These are phyloP conservation scores for Teunomyces lycoperdinae DNA, from an alignment of 805 yeast genomes.

Conservation along the genomic window DNA sequence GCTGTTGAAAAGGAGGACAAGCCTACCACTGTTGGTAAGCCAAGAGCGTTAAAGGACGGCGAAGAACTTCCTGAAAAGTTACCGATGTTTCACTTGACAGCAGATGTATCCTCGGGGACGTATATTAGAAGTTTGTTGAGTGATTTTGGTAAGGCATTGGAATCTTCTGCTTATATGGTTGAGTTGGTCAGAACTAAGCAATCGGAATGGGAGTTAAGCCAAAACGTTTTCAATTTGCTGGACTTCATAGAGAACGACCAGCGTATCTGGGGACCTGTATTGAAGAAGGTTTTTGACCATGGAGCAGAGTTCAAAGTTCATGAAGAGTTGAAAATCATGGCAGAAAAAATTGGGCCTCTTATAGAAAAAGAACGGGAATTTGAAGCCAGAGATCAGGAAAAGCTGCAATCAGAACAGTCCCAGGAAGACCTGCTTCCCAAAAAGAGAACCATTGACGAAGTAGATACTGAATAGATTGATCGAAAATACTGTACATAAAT, in stretches of 20 bases:
- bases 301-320: constrained; percentile 27
- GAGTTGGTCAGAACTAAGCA: constrained; percentile 71
- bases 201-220: constrained; percentile 78
- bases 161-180: constrained; percentile 86
- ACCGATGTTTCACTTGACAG: constrained; percentile 68
- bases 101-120: constrained; percentile 91
- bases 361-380: constrained; percentile 8
- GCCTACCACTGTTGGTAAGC: constrained; percentile 36
- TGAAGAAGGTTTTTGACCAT: constrained; percentile 49
- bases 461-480: constrained; percentile 9
- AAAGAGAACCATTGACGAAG: constrained; percentile 21
- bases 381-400: constrained; percentile 5
- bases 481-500: background rate
- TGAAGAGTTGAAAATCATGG: constrained; percentile 16
- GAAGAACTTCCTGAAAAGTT: constrained; percentile 47
- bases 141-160: constrained; percentile 81
- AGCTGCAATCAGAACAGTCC: background rate
- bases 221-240: constrained; percentile 61
- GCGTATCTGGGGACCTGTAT: constrained; percentile 66
- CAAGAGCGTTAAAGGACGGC: constrained; percentile 36
- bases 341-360: constrained; percentile 5
- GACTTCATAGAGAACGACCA: constrained; percentile 64
- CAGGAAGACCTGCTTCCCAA: constrained; percentile 7
- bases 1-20: constrained; percentile 39
- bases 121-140: constrained; percentile 87